phyloP scores from a whole-genome alignment of 352 stramenopile species.

The Pythium coloratum region DNA sequence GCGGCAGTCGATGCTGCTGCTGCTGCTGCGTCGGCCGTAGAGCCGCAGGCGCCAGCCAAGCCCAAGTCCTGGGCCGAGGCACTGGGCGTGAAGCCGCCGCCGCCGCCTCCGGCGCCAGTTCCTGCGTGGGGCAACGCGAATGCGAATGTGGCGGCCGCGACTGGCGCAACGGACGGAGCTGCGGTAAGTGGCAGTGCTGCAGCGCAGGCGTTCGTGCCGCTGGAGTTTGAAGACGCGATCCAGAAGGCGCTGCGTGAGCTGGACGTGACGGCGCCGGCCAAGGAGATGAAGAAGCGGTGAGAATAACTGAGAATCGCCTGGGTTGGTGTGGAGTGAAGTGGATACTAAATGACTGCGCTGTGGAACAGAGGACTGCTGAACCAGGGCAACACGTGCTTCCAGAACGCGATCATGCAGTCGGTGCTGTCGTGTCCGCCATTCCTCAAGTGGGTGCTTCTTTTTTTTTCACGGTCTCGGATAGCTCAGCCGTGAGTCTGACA shows the following conservation, averaged over 20 bases:
- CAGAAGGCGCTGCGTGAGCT: conserved; percentile 57
- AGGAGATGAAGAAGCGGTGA: conserved; percentile 85
- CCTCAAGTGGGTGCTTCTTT: conserved; percentile 55
- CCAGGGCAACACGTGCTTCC: conserved; percentile 88
- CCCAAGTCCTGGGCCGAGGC: conserved; percentile 67
- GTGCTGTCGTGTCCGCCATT: conserved; percentile 76
- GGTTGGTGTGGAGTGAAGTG: not conserved
- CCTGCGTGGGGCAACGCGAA: conserved; percentile 34
- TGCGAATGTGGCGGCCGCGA: not conserved
- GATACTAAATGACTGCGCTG: not conserved
- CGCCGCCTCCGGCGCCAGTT: conserved; percentile 15
- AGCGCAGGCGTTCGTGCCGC: conserved; percentile 10
- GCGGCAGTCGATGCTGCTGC: not conserved
- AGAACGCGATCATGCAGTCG: conserved; percentile 88
- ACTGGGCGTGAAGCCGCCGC: conserved; percentile 38
- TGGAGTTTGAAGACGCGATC: conserved; percentile 68
- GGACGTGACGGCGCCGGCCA: conserved; percentile 57
- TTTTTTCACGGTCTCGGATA: too few species aligned
- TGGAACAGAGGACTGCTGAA: conserved; percentile 67
- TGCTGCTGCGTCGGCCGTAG: not conserved
- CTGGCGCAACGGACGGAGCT: not conserved
- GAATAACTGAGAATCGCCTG: not conserved
- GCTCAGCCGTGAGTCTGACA: not conserved
- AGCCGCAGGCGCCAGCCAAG: conserved; percentile 12
- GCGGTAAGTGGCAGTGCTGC: not conserved